Evolutionary conservation across 495 filamentous ascomycete species (phyloP), one percentile per base, ranked within the genome.

Genomic region (Neurospora terricola): DNA sequence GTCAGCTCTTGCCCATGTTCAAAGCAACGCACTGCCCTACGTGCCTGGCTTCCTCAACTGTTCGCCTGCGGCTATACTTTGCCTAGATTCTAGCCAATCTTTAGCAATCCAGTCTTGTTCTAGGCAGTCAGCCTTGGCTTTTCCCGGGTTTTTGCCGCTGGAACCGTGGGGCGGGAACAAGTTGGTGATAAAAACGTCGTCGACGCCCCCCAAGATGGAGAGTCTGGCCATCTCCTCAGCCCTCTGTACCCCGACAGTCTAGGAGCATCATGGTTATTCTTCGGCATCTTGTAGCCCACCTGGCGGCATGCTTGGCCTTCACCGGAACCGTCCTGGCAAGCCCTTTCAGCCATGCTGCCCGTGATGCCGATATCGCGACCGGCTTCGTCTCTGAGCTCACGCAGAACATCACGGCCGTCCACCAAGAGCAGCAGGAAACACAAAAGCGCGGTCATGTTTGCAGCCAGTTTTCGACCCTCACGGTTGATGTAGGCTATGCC

Each of bases 401-500:
- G 37, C 39, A 72, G 4, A 77, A 79, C 54, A 73, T 71, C 39
- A 78, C 75, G 5, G 38, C 71, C 27, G 48, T 73, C 23, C 74
- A 75, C 7, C 42, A 76, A 23, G 66, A 73, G 48, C 37, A 43
- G 7, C 54, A 30, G 37, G 11, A 66, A 7, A 39, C 70, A 21
- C 30, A 73, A 40, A 79, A 74, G 71, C 73, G 75, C 1, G 18
- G 21, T 34, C 71, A 73, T 16, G 5, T 23, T 7, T 80, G 77
- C 72, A 27, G 5, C 10, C 72, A 72, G 11, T 14, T 36, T 14
- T 36, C 39, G 2, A 73, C 72, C 11, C 45, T 80, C 45, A 76
- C 78, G 4, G 81, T 83, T 43, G 73, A 83, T 74, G 69, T 82
- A 16, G 82, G 82, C 36, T 84, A 84, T 69, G 82, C 82, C 70